phyloP scores from a whole-genome alignment of 306 rosid genomes.

The Hippophae gyantsensis region DNA sequence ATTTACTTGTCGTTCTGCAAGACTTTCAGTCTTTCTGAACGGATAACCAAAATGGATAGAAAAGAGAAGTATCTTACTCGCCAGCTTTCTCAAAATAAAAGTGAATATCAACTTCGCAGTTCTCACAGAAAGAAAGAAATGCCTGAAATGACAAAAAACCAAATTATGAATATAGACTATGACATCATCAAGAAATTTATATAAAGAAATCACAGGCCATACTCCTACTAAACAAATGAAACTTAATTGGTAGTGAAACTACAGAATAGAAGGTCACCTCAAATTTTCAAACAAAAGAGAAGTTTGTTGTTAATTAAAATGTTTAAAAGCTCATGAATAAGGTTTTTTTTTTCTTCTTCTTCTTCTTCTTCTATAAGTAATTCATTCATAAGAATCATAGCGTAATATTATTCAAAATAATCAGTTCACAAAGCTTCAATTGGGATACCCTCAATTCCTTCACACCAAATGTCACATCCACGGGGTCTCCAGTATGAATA shows the following conservation, averaged over 20 bases:
- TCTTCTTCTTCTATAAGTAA: background rate
- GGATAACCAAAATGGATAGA: background rate
- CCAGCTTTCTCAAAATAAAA: slow-evolving; percentile 82
- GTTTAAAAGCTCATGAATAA: too few species aligned
- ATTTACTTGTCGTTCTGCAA: too few species aligned
- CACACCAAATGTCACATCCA: slow-evolving; percentile 86
- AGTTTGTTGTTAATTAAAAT: too few species aligned
- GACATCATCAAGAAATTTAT: background rate
- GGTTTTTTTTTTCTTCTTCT: background rate
- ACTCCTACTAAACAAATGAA: too few species aligned
- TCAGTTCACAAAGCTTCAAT: slow-evolving; percentile 11
- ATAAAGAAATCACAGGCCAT: background rate
- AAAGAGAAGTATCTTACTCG: slow-evolving; percentile 51
- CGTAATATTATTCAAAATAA: slow-evolving; percentile 1
- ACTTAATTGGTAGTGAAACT: too few species aligned
- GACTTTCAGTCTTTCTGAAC: background rate
- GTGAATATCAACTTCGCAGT: slow-evolving; percentile 86
- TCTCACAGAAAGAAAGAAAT: slow-evolving; percentile 86
- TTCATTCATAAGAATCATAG: background rate
- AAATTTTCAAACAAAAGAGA: too few species aligned
- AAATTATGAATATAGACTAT: background rate
- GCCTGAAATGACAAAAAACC: slow-evolving; percentile 50
- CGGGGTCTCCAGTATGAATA: slow-evolving; percentile 71
- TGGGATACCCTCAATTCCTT: slow-evolving; percentile 79
- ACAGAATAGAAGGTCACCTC: too few species aligned